Evolutionary conservation across 305 asterid genomes (phyloP).

Genomic region (Fraxinus floribunda): DNA sequence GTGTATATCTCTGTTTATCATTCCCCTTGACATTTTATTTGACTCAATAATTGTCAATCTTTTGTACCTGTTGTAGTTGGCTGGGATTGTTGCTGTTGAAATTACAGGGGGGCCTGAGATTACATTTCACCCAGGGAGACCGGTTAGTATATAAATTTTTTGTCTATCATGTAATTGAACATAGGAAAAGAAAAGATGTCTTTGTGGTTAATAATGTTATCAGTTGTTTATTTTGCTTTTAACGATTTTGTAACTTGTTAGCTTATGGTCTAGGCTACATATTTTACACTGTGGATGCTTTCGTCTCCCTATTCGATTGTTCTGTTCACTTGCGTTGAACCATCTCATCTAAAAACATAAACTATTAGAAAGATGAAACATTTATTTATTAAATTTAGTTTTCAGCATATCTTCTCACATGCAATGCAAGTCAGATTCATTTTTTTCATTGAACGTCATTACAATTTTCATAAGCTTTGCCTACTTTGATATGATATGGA

Average conservation of each 20-base stretch:
- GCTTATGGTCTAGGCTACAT: not conserved
- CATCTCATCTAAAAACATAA: not conserved
- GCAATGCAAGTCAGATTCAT: not conserved
- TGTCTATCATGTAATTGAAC: not conserved
- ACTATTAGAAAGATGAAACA: not conserved
- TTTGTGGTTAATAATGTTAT: not conserved
- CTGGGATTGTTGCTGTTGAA: constrained; percentile 79
- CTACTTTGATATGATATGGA: not conserved
- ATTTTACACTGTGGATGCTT: not conserved
- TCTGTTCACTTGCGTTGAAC: not conserved
- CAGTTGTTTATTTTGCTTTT: not conserved
- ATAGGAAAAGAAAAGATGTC: not conserved
- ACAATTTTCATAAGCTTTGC: not conserved
- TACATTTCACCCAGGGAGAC: constrained; percentile 80
- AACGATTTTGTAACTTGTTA: not conserved
- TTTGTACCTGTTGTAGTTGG: constrained; percentile 38
- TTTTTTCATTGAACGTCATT: not conserved
- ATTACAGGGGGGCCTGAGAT: constrained; percentile 78
- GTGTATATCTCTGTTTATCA: not conserved
- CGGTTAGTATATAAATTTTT: constrained; percentile 36
- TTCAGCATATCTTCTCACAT: not conserved
- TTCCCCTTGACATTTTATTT: not conserved
- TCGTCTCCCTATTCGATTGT: not conserved
- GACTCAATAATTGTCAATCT: not conserved
- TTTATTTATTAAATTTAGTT: not conserved